Evolutionary conservation across 768 basidiomycete genomes (phyloP).

Genomic region (Thelephora aurantiotincta): DNA sequence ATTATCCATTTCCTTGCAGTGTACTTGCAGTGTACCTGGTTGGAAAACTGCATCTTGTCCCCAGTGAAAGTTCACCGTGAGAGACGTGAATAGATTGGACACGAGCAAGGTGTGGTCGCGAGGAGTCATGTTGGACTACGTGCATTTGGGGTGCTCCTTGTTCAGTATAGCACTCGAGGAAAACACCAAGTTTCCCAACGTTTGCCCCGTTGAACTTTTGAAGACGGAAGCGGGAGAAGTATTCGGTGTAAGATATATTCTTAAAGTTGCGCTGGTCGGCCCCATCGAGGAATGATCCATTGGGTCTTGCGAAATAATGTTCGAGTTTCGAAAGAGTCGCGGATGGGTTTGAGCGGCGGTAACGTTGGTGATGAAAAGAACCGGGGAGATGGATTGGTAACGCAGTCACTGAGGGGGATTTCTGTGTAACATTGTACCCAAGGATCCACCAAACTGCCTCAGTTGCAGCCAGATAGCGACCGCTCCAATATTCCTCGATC

Average conservation of each 20-base stretch:
- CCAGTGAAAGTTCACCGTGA: too few relatives aligned
- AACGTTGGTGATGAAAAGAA: slow-evolving; percentile 12
- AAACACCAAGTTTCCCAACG: slow-evolving; percentile 1
- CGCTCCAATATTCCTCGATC: slow-evolving; percentile 22
- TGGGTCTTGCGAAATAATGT: slow-evolving; percentile 11
- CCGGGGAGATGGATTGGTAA: slow-evolving; percentile 20
- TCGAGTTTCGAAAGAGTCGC: slow-evolving; percentile 8
- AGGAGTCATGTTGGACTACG: too few relatives aligned
- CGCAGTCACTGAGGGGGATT: slow-evolving; percentile 19
- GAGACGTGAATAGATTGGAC: too few relatives aligned
- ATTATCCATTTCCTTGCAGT: too few relatives aligned
- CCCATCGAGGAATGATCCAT: slow-evolving; percentile 1
- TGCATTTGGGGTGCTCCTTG: slow-evolving; percentile 4
- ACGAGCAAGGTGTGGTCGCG: too few relatives aligned
- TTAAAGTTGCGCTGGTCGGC: slow-evolving; percentile 2
- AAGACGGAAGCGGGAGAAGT: slow-evolving; percentile 9
- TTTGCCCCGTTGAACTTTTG: slow-evolving; percentile 1
- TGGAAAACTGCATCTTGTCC: too few relatives aligned
- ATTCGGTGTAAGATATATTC: slow-evolving; percentile 9
- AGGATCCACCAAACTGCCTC: slow-evolving; percentile 25
- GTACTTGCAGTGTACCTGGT: too few relatives aligned
- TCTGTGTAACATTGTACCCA: slow-evolving; percentile 19
- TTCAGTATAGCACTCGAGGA: slow-evolving; percentile 2
- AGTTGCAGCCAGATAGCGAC: slow-evolving; percentile 18
- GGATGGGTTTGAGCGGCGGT: slow-evolving; percentile 4